Percentiles rank a stretch among this genome's conserved stretches.
phyloP scores from a whole-genome alignment of 140 eudicot genomes.

The Anethum foeniculum region DNA sequence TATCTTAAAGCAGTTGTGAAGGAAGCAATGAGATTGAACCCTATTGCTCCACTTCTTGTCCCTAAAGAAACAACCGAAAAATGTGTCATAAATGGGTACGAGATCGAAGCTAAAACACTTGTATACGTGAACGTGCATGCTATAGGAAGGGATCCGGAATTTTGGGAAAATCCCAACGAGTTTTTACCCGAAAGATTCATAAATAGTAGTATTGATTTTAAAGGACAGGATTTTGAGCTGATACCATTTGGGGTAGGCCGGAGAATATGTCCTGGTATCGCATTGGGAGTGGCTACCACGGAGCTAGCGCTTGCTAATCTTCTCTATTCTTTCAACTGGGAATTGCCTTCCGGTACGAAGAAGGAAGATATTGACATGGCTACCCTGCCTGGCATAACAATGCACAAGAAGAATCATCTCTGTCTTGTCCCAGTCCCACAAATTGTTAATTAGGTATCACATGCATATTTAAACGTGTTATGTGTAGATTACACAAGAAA shows the following conservation, averaged over 20 bases:
- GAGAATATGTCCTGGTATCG: neutral
- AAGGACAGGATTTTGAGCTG: constrained; percentile 7
- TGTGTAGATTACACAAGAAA: neutral
- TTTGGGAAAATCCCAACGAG: neutral
- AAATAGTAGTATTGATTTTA: neutral
- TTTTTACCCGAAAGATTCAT: constrained; percentile 1
- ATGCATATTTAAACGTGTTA: neutral
- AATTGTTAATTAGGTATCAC: neutral
- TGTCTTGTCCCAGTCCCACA: neutral
- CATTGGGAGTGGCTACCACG: constrained; percentile 1
- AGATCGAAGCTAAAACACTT: too few species aligned
- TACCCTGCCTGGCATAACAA: neutral
- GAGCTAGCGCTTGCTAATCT: neutral
- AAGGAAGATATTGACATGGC: neutral
- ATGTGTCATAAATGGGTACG: too few species aligned
- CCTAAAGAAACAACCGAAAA: too few species aligned
- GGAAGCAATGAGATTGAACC: too few species aligned
- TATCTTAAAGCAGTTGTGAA: too few species aligned
- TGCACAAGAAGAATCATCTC: constrained; percentile 1
- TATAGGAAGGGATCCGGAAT: neutral
- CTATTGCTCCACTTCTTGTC: too few species aligned
- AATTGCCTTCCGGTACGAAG: neutral
- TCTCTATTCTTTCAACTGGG: constrained; percentile 1
- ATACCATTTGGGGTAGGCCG: constrained; percentile 3
- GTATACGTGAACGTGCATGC: too few species aligned